phyloP scores from a whole-genome alignment of 805 yeast species.

The Teunomyces atbi region DNA sequence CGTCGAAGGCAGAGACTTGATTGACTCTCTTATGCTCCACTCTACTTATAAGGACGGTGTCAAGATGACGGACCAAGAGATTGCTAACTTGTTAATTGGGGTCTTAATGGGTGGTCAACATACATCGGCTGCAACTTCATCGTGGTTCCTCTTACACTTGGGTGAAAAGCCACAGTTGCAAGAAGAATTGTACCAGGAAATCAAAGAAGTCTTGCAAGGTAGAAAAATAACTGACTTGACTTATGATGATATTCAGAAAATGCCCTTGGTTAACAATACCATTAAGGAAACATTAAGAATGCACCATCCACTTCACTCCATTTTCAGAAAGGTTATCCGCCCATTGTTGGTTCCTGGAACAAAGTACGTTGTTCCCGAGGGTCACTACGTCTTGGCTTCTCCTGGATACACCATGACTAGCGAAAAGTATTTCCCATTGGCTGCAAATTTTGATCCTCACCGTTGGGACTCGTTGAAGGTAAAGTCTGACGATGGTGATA shows the following conservation, averaged over 20 bases:
- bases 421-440: conserved; percentile 76
- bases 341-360: conserved; percentile 79
- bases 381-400: conserved; percentile 85
- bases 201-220: conserved; percentile 56
- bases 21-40: conserved; percentile 78
- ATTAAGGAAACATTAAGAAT: conserved; percentile 92
- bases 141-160: conserved; percentile 89
- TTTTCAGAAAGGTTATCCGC: conserved; percentile 84
- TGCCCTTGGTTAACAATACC: conserved; percentile 77
- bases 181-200: conserved; percentile 75
- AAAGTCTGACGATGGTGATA: conserved; percentile 11
- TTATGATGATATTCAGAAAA: conserved; percentile 76
- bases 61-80: conserved; percentile 90
- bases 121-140: conserved; percentile 91
- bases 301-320: conserved; percentile 95
- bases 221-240: conserved; percentile 52
- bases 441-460: conserved; percentile 71
- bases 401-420: conserved; percentile 88
- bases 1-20: conserved; percentile 67
- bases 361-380: conserved; percentile 75
- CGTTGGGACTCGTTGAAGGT: conserved; percentile 62
- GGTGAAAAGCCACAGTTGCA: conserved; percentile 85
- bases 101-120: conserved; percentile 99
- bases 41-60: conserved; percentile 91
- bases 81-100: conserved; percentile 90